Evolutionary conservation across 1,284 basidiomycete species (phyloP).

Genomic region (Tilletia horrida): DNA sequence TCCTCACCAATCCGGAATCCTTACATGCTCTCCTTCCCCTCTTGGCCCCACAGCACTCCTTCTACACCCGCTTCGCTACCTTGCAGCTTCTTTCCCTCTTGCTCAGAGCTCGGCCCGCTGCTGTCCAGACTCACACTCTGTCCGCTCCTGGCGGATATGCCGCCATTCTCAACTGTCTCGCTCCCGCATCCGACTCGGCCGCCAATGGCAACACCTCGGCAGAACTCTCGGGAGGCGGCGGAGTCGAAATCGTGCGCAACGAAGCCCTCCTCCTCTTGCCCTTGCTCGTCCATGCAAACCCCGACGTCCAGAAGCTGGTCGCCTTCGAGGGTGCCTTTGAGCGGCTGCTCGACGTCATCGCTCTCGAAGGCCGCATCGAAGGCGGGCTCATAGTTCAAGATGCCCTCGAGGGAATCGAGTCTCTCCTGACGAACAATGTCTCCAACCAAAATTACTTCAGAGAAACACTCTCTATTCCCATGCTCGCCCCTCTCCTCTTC

Average conservation of each 20-base stretch:
- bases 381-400: constrained; percentile 80
- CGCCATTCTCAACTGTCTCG: constrained; percentile 63
- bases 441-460: constrained; percentile 99
- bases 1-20: constrained; percentile 69
- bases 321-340: constrained; percentile 97
- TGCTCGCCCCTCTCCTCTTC: constrained; percentile 76
- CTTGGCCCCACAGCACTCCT: constrained; percentile 56
- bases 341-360: constrained; percentile 83
- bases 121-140: constrained; percentile 83
- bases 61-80: constrained; percentile 82
- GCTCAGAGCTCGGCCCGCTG: constrained; percentile 66
- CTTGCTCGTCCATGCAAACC: constrained; percentile 74
- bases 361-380: constrained; percentile 83
- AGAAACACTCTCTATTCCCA: constrained; percentile 78
- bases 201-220: constrained; percentile 59
- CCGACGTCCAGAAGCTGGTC: constrained; percentile 93
- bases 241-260: constrained; percentile 52
- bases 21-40: constrained; percentile 74
- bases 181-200: constrained; percentile 53
- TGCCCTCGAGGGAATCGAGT: constrained; percentile 78
- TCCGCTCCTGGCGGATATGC: constrained; percentile 72
- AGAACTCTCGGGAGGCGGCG: constrained; percentile 28
- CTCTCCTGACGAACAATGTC: constrained; percentile 81
- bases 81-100: constrained; percentile 79
- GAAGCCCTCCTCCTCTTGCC: constrained; percentile 71